Conservation (phyloP, 2,329 filamentous ascomycete genomes). For the Curvularia spicifera region DNA sequence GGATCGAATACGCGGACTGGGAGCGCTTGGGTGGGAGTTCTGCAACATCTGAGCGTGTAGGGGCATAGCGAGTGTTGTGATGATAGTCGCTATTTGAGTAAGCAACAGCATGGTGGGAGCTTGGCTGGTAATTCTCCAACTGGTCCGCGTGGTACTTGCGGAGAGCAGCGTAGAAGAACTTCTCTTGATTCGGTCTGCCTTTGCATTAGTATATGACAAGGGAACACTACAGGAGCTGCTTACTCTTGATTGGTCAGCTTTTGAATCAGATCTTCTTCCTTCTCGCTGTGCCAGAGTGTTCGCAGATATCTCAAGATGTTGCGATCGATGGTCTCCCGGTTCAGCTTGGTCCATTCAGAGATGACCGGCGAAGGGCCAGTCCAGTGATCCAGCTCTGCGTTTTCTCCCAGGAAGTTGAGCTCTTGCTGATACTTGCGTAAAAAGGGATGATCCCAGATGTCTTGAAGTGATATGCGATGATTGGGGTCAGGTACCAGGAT, state of each 20-base stretch:
- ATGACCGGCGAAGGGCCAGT: constrained; percentile 63
- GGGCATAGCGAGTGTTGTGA: constrained; percentile 37
- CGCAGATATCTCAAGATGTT: constrained; percentile 85
- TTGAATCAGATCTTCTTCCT: constrained; percentile 72
- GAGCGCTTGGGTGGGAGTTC: constrained; percentile 52
- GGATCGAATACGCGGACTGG: constrained; percentile 63
- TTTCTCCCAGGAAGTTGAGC: constrained; percentile 69
- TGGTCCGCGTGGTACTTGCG: constrained; percentile 82
- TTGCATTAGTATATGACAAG: constrained; percentile 7
- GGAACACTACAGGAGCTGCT: constrained; percentile 18
- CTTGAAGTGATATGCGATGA: constrained; percentile 76
- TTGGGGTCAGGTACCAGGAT: constrained; percentile 83
- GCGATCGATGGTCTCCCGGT: constrained; percentile 73
- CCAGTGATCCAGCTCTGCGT: constrained; percentile 57
- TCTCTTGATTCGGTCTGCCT: constrained; percentile 80
- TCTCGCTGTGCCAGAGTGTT: constrained; percentile 88
- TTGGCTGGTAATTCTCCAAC: constrained; percentile 81
- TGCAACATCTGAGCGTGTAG: constrained; percentile 37
- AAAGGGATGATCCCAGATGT: constrained; percentile 89
- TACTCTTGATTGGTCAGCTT: constrained; percentile 64
- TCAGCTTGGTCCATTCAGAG: constrained; percentile 67
- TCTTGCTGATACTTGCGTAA: constrained; percentile 78
- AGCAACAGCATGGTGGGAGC: constrained; percentile 66
- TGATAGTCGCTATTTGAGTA: constrained; percentile 93
- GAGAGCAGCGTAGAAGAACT: constrained; percentile 88